Conservation (phyloP, 768 basidiomycete genomes). For the Tulasnella sp. region DNA sequence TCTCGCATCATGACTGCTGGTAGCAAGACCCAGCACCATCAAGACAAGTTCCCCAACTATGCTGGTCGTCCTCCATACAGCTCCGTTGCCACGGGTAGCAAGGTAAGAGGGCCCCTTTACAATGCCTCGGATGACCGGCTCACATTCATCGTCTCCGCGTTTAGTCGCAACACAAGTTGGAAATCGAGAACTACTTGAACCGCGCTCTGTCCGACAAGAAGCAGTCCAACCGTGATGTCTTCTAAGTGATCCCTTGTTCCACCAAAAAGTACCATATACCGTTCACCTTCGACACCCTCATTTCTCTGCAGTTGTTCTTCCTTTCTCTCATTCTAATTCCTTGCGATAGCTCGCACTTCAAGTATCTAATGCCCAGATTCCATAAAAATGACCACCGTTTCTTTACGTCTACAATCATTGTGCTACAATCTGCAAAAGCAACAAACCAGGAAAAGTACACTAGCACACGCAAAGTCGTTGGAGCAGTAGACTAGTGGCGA, state of each 20-base stretch:
- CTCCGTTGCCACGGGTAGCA: conserved; percentile 87
- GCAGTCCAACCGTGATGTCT: conserved; percentile 7
- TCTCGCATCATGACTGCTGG: conserved; percentile 91
- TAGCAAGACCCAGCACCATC: conserved; percentile 80
- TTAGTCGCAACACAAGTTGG: conserved; percentile 77
- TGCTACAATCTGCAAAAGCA: not conserved
- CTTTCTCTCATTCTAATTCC: not conserved
- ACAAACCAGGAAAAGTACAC: not conserved
- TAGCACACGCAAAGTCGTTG: not conserved
- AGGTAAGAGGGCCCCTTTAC: conserved; percentile 35
- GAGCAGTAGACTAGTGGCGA: not conserved
- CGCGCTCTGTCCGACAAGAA: conserved; percentile 25
- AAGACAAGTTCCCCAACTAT: conserved; percentile 80
- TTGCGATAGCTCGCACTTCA: not conserved
- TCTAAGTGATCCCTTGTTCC: not conserved
- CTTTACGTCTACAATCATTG: not conserved
- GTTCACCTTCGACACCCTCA: not conserved
- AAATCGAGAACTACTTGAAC: conserved; percentile 59
- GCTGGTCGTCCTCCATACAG: conserved; percentile 88
- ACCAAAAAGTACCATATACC: not conserved
- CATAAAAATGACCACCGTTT: not conserved
- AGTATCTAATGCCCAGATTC: not conserved
- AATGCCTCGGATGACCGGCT: not conserved
- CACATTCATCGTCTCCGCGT: not conserved
- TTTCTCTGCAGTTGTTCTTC: not conserved